Conservation (phyloP, 805 yeast genomes). For the Yarrowia bubula region DNA sequence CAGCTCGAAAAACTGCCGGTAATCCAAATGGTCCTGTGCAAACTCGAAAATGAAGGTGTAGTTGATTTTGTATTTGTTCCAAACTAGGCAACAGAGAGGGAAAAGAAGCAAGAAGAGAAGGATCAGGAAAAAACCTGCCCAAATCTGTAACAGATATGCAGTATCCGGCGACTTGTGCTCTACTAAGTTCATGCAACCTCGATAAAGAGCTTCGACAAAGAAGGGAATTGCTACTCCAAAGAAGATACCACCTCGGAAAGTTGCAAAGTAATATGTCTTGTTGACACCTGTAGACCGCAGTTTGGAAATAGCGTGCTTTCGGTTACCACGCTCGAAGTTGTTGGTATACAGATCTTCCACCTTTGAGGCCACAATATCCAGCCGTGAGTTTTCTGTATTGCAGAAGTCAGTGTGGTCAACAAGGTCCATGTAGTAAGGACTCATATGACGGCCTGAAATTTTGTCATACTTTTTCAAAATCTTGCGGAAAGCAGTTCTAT, state of each 20-base stretch:
- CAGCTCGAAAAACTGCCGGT: conserved; percentile 60
- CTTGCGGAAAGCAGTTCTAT: conserved; percentile 85
- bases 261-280: conserved; percentile 42
- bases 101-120: conserved; percentile 61
- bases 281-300: conserved; percentile 50
- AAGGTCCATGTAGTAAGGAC: conserved; percentile 53
- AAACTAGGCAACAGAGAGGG: conserved; percentile 65
- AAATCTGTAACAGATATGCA: conserved; percentile 67
- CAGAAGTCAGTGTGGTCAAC: conserved; percentile 56
- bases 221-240: conserved; percentile 73
- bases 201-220: conserved; percentile 54
- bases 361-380: conserved; percentile 61
- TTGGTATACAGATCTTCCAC: conserved; percentile 67
- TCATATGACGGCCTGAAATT: conserved; percentile 48
- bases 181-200: conserved; percentile 48
- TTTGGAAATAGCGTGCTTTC: conserved; percentile 69
- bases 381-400: conserved; percentile 53
- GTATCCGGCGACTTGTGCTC: conserved; percentile 53
- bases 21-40: conserved; percentile 62
- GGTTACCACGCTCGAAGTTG: conserved; percentile 67
- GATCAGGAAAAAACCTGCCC: conserved; percentile 85
- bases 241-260: conserved; percentile 62
- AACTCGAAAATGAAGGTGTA: conserved; percentile 92
- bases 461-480: conserved; percentile 90
- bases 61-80: conserved; percentile 75